Percentiles rank a stretch among this genome's conserved stretches.
Evolutionary conservation across 495 filamentous ascomycete species (phyloP).

Genomic region (Beverwykella pulmonaria): DNA sequence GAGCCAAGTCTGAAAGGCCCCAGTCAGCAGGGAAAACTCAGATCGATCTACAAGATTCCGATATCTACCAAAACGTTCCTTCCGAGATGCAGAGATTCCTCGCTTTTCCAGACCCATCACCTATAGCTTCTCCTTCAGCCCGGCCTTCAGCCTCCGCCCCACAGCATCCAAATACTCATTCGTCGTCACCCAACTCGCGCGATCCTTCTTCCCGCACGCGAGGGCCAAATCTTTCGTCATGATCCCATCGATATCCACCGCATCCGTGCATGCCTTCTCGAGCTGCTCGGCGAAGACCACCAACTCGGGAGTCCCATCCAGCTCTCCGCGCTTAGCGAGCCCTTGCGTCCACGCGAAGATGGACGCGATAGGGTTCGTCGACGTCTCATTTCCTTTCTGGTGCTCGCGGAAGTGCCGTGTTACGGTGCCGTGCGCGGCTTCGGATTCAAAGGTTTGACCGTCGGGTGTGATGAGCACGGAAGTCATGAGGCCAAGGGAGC

Average conservation of each 20-base stretch:
- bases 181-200: constrained; percentile 80
- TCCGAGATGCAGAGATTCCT: constrained; percentile 19
- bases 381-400: constrained; percentile 95
- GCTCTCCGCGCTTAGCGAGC: constrained; percentile 84
- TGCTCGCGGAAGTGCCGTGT: constrained; percentile 98
- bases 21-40: no score
- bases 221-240: constrained; percentile 99
- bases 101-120: no score
- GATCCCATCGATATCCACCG: constrained; percentile 88
- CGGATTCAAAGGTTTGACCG: constrained; percentile 93
- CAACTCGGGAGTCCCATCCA: constrained; percentile 86
- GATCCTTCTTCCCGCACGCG: constrained; percentile 80
- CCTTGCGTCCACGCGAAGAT: constrained; percentile 99
- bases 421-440: constrained; percentile 97
- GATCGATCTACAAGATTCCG: background rate
- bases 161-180: constrained; percentile 85
- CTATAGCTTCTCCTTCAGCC: constrained; percentile 59
- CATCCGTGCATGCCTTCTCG: constrained; percentile 92
- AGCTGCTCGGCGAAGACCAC: constrained; percentile 86
- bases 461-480: constrained; percentile 94
- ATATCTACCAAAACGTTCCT: constrained; percentile 1
- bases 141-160: constrained; percentile 76
- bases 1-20: no score
- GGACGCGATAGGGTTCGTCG: constrained; percentile 96
- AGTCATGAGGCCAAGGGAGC: constrained; percentile 97